A percentile compares a stretch with the other conserved stretches of the same genome.
phyloP scores from a whole-genome alignment of 2,329 filamentous ascomycete species.

The Furcasterigmium sp. region DNA sequence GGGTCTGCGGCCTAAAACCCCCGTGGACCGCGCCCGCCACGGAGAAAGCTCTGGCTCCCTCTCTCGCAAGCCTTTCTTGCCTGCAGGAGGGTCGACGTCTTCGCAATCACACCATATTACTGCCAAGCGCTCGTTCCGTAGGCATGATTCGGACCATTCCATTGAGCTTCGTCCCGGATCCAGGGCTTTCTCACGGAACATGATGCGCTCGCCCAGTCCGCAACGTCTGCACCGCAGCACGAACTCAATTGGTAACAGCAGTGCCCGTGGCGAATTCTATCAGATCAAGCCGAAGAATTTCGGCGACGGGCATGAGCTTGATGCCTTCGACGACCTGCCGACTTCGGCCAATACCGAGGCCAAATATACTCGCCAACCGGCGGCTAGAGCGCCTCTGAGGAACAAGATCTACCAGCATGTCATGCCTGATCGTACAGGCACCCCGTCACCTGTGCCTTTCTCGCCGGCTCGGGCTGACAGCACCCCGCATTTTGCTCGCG shows the following conservation, averaged over 20 bases:
- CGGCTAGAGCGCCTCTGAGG: slow-evolving; percentile 58
- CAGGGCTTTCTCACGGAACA: slow-evolving; percentile 51
- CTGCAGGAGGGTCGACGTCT: slow-evolving; percentile 65
- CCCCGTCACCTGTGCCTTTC: slow-evolving; percentile 49
- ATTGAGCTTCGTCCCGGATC: slow-evolving; percentile 54
- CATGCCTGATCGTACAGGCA: slow-evolving; percentile 46
- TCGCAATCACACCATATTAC: slow-evolving; percentile 71
- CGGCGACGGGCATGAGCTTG: slow-evolving; percentile 87
- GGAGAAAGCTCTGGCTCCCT: slow-evolving; percentile 48
- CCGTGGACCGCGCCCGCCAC: slow-evolving; percentile 55
- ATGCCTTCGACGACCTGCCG: slow-evolving; percentile 90
- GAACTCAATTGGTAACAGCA: slow-evolving; percentile 13
- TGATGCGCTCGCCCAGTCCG: slow-evolving; percentile 57
- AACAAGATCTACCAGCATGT: slow-evolving; percentile 53
- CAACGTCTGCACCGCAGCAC: slow-evolving; percentile 35
- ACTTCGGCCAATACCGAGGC: slow-evolving; percentile 80
- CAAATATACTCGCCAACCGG: slow-evolving; percentile 75
- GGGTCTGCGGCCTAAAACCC: slow-evolving; percentile 62
- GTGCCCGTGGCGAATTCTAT: slow-evolving; percentile 13
- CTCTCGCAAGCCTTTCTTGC: slow-evolving; percentile 69
- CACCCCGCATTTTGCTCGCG: slow-evolving; percentile 58
- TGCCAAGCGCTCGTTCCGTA: slow-evolving; percentile 69
- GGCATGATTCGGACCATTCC: slow-evolving; percentile 74
- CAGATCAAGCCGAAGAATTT: slow-evolving; percentile 59
- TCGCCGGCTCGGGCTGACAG: slow-evolving; percentile 53